Base-by-base conservation (phyloP, 2,329 filamentous ascomycete species). In the Colletotrichum sublineola region DNA sequence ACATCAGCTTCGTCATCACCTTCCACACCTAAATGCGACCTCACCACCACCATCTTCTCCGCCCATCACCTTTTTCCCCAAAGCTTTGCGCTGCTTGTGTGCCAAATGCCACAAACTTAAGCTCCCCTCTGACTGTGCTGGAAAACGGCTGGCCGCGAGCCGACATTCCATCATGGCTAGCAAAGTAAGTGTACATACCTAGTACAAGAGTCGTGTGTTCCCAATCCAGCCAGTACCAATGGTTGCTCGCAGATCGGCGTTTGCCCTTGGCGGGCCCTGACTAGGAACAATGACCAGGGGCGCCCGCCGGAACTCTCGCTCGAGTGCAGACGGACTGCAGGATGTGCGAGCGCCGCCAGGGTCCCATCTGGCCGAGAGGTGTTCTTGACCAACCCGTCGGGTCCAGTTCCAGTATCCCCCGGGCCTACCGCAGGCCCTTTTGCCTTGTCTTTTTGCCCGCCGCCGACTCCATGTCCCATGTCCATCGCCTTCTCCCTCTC, bases 301-400 rank as follows among this genome's bases (percentile, higher is more conserved):
- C 44, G 36, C 65, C 60, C 52, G 44, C 65, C 60, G 52, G 52
- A 50, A 42, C 64, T 57, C 52, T 38, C 58, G 36, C 52, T 38
- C 58, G 36, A 68, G 44, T 57, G 52, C 65, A 67, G 65, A 44
- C 53, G 55, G 61, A 69, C 46, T 42, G 33, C 58, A 56, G 66
- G 20, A 56, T 55, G 52, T 61, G 57, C 65, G 38, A 63, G 53
- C 64, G 38, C 57, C 52, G 58, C 46, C 56, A 69, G 69, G 69
- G 69, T 64, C 38, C 44, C 60, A 63, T 72, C 60, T 60, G 40
- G 66, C 55, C 20, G 53, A 69, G 42, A 55, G 44, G 55, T n/a
- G 38, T 65, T n/a, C 60, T 61, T 61, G 66, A 73, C 70, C 70
- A 70, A 20, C 70, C 66, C 61, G 66, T 73, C 70, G 70, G 70